These are phyloP conservation scores for Alloascoidea hylecoeti DNA, from an alignment of 805 yeast genomes.

Conservation along the genomic window DNA sequence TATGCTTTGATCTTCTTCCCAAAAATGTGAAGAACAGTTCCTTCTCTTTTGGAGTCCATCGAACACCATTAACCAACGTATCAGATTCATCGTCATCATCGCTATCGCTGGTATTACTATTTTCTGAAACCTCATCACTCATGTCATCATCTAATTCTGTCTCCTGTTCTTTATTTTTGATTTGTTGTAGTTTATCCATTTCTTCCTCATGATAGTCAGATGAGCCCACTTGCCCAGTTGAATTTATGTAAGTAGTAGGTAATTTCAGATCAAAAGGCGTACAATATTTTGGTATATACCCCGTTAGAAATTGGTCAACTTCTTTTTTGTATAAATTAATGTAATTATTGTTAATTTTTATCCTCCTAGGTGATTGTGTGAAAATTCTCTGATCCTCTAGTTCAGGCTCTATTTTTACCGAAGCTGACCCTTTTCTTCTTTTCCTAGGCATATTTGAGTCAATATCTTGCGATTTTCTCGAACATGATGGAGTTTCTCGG, in stretches of 20 bases:
- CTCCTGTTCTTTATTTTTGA: neutral
- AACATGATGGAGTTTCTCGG: too few relatives aligned
- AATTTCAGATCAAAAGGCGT: too few relatives aligned
- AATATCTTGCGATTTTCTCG: too few relatives aligned
- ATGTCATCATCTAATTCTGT: neutral
- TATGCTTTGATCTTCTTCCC: slow-evolving; percentile 1
- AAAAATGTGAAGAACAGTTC: slow-evolving; percentile 1
- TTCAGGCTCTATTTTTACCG: too few relatives aligned
- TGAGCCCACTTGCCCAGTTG: too few relatives aligned
- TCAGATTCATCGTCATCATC: slow-evolving; percentile 1
- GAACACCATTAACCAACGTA: neutral
- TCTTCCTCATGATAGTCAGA: too few relatives aligned
- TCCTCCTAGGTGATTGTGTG: too few relatives aligned
- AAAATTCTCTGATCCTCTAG: too few relatives aligned
- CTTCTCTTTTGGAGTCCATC: neutral
- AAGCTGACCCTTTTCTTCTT: too few relatives aligned
- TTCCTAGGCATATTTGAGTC: too few relatives aligned
- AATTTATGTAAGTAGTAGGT: too few relatives aligned
- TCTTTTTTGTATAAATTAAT: neutral
- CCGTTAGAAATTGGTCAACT: neutral
- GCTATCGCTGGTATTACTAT: neutral
- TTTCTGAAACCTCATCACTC: neutral
- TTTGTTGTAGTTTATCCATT: neutral
- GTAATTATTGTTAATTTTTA: neutral
- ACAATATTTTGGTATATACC: neutral